Evolutionary conservation across 1,284 basidiomycete genomes (phyloP).

Genomic region (Entoloma clypeatum): DNA sequence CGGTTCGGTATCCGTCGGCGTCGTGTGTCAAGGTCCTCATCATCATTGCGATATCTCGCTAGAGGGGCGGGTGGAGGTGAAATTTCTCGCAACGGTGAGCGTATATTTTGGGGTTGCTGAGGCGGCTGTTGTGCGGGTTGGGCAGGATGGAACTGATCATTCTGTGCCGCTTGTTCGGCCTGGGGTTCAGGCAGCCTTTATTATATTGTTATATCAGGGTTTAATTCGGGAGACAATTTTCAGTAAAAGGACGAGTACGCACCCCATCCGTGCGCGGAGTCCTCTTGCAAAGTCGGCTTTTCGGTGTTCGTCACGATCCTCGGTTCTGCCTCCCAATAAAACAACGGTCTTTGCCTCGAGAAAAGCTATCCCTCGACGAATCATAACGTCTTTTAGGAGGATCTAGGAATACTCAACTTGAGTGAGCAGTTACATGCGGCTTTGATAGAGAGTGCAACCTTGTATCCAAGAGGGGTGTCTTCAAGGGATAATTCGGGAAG

Average conservation of each 20-base stretch:
- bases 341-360: slow-evolving; percentile 61
- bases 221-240: too few relatives aligned
- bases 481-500: slow-evolving; percentile 61
- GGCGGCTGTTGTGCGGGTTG: slow-evolving; percentile 12
- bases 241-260: slow-evolving; percentile 16
- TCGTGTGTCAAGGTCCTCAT: slow-evolving; percentile 44
- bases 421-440: slow-evolving; percentile 3
- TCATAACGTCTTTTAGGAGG: slow-evolving; percentile 54
- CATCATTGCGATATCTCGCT: slow-evolving; percentile 30
- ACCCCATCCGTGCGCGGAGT: slow-evolving; percentile 62
- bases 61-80: slow-evolving; percentile 35
- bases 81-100: slow-evolving; percentile 43
- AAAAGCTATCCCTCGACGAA: slow-evolving; percentile 63
- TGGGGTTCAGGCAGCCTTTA: slow-evolving; percentile 27
- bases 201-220: too few relatives aligned
- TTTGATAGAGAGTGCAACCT: slow-evolving; percentile 41
- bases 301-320: slow-evolving; percentile 54
- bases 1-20: slow-evolving; percentile 28
- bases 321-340: slow-evolving; percentile 53
- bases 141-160: slow-evolving; percentile 15
- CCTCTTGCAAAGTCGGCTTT: slow-evolving; percentile 51
- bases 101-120: slow-evolving; percentile 14
- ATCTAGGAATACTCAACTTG: slow-evolving; percentile 40
- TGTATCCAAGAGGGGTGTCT: slow-evolving; percentile 66
- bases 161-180: slow-evolving; percentile 12